Base-by-base conservation (phyloP, 371 early-diverging fungal species). In the Mortierella sp. region DNA sequence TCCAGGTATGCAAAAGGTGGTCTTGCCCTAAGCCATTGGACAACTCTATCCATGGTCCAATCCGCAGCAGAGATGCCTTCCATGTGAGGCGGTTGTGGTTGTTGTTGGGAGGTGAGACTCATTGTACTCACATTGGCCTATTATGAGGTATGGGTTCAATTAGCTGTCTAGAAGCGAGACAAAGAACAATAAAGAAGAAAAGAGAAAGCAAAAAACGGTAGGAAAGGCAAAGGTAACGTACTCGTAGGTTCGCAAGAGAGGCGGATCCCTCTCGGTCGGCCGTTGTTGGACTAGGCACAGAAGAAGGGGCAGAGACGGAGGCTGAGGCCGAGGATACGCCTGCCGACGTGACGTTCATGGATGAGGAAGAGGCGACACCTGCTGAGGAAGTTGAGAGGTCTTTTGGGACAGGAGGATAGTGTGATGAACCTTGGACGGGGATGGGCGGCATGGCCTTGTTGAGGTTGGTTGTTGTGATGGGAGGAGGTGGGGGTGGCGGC, bases 41-140 rank as follows among this genome's bases (percentile, higher is more conserved):
- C 74, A 5, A 85, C 85, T 29, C 82, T 72, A 3, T 85, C 85
- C 82, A 85, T 81, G 29, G 79, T 85, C 85, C 85, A 85, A 0
- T 85, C 85, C 65, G 77, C 78, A 16, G 76, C 76, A 11, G 76
- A 24, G 8, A 65, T 76, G 6, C 74, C 80, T 43, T 83, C 80
- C 51, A 18, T 35, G 21, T 35, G 38, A 21, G 38, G 68, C 24
- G 32, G 24, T 24, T 8, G 68, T 65, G 38, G 49, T n/a, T 58
- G 77, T 14, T 75, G 75, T 14, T 72, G 79, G 0, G 76, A 70
- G 27, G 71, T 81, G 48, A 84, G 75, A 74, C 78, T 84, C 78
- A 84, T 75, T 16, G 75, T 84, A 49, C 84, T 84, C 51, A 81
- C 74, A 70, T 84, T 84, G 21, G 76, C 78, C 84, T 84, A 35